Percentiles rank a stretch among this genome's conserved stretches.
Evolutionary conservation across 495 filamentous ascomycete species (phyloP).

Genomic region (Pyrenopolyporus hunteri): DNA sequence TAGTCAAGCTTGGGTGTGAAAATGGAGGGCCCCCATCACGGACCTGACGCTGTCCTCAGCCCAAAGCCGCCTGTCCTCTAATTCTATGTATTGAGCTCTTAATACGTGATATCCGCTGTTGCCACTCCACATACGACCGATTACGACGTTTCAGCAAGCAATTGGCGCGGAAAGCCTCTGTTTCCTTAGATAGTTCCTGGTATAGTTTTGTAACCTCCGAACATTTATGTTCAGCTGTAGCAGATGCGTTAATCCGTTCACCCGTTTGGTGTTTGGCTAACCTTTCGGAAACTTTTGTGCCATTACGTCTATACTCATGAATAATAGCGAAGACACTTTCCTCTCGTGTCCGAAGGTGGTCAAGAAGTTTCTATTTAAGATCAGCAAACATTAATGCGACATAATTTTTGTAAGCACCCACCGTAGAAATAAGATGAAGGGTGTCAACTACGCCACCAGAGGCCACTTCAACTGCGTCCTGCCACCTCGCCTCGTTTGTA

Average conservation of each 20-base stretch:
- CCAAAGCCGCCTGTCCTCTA: constrained; percentile 14
- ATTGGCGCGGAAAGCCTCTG: constrained; percentile 16
- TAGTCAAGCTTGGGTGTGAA: too few species aligned
- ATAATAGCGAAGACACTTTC: constrained; percentile 19
- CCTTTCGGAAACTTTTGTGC: constrained; percentile 14
- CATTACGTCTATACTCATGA: constrained; percentile 29
- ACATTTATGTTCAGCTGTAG: constrained; percentile 8
- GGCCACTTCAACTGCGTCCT: constrained; percentile 25
- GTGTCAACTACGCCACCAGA: constrained; percentile 24
- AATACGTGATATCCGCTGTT: constrained; percentile 11
- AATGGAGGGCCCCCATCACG: too few species aligned
- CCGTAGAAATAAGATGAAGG: constrained; percentile 28
- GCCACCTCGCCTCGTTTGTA: constrained; percentile 17
- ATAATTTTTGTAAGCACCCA: background rate
- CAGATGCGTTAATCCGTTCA: constrained; percentile 16
- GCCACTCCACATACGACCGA: constrained; percentile 29
- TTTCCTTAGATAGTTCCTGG: constrained; percentile 18
- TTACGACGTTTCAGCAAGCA: constrained; percentile 18
- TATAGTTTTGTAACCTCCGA: constrained; percentile 22
- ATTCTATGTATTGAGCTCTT: constrained; percentile 21
- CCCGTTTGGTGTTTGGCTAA: constrained; percentile 12
- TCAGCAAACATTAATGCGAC: background rate
- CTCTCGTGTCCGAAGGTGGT: constrained; percentile 26
- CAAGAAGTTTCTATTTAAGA: constrained; percentile 16
- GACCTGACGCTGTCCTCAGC: background rate